Evolutionary conservation across 768 basidiomycete species (phyloP).

Genomic region (Coprinellus aureogranulatus): DNA sequence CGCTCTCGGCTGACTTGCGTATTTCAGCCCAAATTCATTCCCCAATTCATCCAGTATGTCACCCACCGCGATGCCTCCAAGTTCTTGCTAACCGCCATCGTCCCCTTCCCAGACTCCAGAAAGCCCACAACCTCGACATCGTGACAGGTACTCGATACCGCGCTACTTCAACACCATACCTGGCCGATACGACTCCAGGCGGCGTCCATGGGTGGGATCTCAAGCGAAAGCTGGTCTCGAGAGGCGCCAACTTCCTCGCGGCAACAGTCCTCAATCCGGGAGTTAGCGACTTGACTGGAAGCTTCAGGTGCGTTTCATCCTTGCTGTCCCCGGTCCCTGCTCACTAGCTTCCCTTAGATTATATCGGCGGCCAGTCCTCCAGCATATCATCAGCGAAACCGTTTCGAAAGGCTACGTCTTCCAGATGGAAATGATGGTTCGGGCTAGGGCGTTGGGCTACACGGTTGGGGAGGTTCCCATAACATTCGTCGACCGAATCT

Average conservation of each 20-base stretch:
- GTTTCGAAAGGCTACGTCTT: constrained; percentile 91
- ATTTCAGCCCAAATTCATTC: constrained; percentile 86
- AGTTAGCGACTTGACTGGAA: constrained; percentile 87
- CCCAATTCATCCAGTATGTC: constrained; percentile 78
- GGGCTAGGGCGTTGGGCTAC: constrained; percentile 81
- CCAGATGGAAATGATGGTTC: constrained; percentile 98
- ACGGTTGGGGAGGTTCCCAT: constrained; percentile 89
- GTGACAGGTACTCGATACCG: constrained; percentile 92
- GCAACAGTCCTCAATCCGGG: constrained; percentile 82
- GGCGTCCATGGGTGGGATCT: constrained; percentile 94
- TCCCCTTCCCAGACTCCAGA: constrained; percentile 57
- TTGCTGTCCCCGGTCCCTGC: not conserved
- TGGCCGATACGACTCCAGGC: constrained; percentile 65
- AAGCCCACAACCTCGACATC: constrained; percentile 85
- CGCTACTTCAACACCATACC: constrained; percentile 52
- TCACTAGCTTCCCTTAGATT: constrained; percentile 35
- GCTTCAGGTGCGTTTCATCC: constrained; percentile 62
- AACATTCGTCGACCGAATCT: constrained; percentile 91
- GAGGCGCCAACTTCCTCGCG: constrained; percentile 89
- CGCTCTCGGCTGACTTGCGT: not conserved
- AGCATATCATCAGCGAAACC: constrained; percentile 80
- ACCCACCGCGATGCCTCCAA: not conserved
- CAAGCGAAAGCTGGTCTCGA: constrained; percentile 81
- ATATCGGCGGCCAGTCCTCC: constrained; percentile 73
- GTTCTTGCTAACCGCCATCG: not conserved